Percentiles rank a stretch among this genome's conserved stretches.
Evolutionary conservation across 495 filamentous ascomycete genomes (phyloP).

Genomic region (Sabuloglossum arenarium): DNA sequence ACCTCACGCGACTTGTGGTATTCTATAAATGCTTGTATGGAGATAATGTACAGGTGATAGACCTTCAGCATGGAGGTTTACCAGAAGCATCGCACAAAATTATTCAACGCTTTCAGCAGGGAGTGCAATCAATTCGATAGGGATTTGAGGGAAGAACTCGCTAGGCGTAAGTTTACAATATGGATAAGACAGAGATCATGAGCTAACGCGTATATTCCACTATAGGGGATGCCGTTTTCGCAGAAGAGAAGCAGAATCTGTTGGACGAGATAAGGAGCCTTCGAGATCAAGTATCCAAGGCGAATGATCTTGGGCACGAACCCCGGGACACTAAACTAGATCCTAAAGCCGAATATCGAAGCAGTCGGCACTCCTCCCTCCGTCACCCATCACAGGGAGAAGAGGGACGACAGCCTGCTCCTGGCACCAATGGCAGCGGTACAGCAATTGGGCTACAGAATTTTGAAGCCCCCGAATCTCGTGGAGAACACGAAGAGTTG

Average conservation of each 20-base stretch:
- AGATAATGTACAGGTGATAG: neutral
- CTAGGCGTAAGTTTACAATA: neutral
- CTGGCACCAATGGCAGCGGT: neutral
- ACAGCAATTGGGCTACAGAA: no score
- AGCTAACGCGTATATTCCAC: neutral
- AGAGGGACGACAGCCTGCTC: neutral
- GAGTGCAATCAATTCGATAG: slow-evolving; percentile 1
- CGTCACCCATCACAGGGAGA: neutral
- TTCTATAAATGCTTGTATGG: neutral
- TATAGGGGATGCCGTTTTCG: neutral
- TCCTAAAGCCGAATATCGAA: neutral
- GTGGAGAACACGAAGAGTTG: neutral
- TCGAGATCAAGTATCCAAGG: neutral
- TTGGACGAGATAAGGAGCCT: neutral
- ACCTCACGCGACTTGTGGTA: neutral
- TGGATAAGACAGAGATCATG: neutral
- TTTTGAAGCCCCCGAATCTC: neutral
- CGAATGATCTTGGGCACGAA: neutral
- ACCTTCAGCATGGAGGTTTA: slow-evolving; percentile 4
- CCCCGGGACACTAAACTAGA: neutral
- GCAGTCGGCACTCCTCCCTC: neutral
- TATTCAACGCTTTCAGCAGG: slow-evolving; percentile 2
- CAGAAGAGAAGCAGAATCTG: neutral
- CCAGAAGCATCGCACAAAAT: slow-evolving; percentile 2
- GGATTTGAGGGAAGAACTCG: slow-evolving; percentile 4